Percentiles rank a stretch among this genome's conserved stretches.
phyloP scores from a whole-genome alignment of 2,329 filamentous ascomycete species.

The Penicillium verrucosum region DNA sequence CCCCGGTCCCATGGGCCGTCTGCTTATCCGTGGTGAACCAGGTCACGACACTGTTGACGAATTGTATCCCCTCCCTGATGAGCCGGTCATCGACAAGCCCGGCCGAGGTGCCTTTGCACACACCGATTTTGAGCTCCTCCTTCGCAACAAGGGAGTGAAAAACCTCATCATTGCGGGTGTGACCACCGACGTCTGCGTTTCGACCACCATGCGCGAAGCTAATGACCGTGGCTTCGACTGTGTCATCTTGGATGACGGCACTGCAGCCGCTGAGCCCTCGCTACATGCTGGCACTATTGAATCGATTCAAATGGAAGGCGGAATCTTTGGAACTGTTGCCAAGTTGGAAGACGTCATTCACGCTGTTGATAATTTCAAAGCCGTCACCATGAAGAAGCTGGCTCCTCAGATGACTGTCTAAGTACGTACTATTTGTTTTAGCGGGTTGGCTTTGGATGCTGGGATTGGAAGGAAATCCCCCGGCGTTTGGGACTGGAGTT shows the following conservation, averaged over 20 bases:
- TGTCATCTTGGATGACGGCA: conserved; percentile 50
- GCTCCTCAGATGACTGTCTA: conserved; percentile 38
- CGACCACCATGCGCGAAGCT: conserved; percentile 55
- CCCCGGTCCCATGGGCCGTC: conserved; percentile 54
- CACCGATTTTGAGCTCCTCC: conserved; percentile 53
- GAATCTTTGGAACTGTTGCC: conserved; percentile 44
- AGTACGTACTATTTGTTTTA: conserved; percentile 15
- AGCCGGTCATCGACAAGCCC: conserved; percentile 55
- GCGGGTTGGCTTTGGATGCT: conserved; percentile 12
- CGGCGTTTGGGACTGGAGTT: conserved; percentile 17
- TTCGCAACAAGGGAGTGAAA: conserved; percentile 51
- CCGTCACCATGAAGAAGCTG: conserved; percentile 42
- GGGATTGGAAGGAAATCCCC: conserved; percentile 7
- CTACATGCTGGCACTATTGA: conserved; percentile 44
- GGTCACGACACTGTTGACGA: conserved; percentile 59
- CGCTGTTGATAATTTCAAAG: conserved; percentile 44
- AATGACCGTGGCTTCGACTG: conserved; percentile 57
- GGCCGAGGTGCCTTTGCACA: conserved; percentile 53
- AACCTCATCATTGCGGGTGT: conserved; percentile 55
- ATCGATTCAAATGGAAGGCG: conserved; percentile 48
- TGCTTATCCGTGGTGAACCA: conserved; percentile 56
- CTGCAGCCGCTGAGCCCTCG: conserved; percentile 41
- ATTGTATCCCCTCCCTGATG: conserved; percentile 47
- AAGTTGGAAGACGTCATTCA: conserved; percentile 41
- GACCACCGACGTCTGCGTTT: conserved; percentile 56